Conservation (phyloP, 345 rosid genomes). For the Salix udensis region DNA sequence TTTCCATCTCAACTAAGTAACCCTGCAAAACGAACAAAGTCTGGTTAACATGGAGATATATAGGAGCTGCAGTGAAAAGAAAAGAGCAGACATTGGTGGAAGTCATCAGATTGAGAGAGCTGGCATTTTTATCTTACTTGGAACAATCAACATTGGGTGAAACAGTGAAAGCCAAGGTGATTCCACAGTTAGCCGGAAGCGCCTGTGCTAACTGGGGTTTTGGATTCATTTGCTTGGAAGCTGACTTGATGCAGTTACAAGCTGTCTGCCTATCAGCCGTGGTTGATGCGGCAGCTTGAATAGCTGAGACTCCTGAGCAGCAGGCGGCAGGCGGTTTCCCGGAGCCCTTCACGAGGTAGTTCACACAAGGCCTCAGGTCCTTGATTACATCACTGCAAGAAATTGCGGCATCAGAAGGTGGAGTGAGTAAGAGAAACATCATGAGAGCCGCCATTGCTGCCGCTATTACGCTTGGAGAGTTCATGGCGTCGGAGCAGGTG, state of each 20-base stretch:
- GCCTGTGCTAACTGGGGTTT: slow-evolving; percentile 52
- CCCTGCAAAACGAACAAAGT: slow-evolving; percentile 1
- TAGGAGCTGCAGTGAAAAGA: neutral
- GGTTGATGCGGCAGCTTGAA: slow-evolving; percentile 44
- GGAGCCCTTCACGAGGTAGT: slow-evolving; percentile 50
- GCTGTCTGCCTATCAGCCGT: slow-evolving; percentile 58
- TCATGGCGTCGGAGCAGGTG: slow-evolving; percentile 11
- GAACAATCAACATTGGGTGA: slow-evolving; percentile 63
- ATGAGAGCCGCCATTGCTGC: slow-evolving; percentile 18
- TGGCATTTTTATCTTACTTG: slow-evolving; percentile 31
- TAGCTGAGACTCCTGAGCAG: slow-evolving; percentile 50
- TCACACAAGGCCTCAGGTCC: slow-evolving; percentile 66
- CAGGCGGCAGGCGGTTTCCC: slow-evolving; percentile 60
- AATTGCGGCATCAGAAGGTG: slow-evolving; percentile 44
- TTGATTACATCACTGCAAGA: slow-evolving; percentile 55
- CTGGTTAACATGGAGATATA: neutral
- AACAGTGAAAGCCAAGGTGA: slow-evolving; percentile 44
- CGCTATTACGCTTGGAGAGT: slow-evolving; percentile 11
- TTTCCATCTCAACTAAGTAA: neutral
- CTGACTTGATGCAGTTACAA: slow-evolving; percentile 63
- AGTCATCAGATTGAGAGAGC: neutral
- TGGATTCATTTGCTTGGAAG: slow-evolving; percentile 46
- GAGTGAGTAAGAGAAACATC: slow-evolving; percentile 28
- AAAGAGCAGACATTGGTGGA: neutral
- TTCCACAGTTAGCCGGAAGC: slow-evolving; percentile 55